These are phyloP conservation scores for Penicillium ucsense DNA, from an alignment of 495 filamentous ascomycete genomes.

Conservation along the genomic window DNA sequence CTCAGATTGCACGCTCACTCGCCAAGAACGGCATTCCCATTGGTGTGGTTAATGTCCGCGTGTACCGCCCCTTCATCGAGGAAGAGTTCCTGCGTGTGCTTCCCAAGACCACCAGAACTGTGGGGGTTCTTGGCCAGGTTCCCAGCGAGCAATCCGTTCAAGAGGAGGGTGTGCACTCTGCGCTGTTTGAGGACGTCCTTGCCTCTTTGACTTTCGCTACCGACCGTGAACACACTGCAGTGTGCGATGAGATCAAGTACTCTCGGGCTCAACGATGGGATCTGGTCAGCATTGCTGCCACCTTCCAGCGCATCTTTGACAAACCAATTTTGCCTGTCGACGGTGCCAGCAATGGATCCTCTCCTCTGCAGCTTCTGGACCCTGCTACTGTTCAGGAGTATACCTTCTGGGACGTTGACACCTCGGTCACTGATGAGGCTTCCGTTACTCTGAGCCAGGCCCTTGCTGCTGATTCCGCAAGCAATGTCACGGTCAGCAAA, in stretches of 20 bases:
- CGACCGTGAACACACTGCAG: constrained; percentile 47
- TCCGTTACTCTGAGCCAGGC: constrained; percentile 59
- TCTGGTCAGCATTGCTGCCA: constrained; percentile 60
- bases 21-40: constrained; percentile 61
- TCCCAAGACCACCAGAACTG: constrained; percentile 59
- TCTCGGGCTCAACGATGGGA: constrained; percentile 71
- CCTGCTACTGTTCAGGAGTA: constrained; percentile 59
- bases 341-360: constrained; percentile 22
- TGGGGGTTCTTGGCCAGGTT: constrained; percentile 62
- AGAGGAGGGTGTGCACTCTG: constrained; percentile 65
- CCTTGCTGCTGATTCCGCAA: constrained; percentile 62
- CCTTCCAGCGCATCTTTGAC: constrained; percentile 53
- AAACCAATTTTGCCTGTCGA: constrained; percentile 40
- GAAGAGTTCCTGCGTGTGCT: constrained; percentile 78
- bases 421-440: constrained; percentile 54
- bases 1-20: constrained; percentile 69
- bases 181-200: constrained; percentile 82
- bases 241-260: constrained; percentile 80
- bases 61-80: constrained; percentile 92
- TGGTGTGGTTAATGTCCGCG: constrained; percentile 80
- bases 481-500: constrained; percentile 67
- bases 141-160: constrained; percentile 42
- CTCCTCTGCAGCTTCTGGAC: constrained; percentile 39
- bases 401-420: constrained; percentile 87
- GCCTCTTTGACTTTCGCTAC: constrained; percentile 72